Evolutionary conservation across 2,329 filamentous ascomycete genomes (phyloP).

Genomic region (Aspergillus transmontanensis): DNA sequence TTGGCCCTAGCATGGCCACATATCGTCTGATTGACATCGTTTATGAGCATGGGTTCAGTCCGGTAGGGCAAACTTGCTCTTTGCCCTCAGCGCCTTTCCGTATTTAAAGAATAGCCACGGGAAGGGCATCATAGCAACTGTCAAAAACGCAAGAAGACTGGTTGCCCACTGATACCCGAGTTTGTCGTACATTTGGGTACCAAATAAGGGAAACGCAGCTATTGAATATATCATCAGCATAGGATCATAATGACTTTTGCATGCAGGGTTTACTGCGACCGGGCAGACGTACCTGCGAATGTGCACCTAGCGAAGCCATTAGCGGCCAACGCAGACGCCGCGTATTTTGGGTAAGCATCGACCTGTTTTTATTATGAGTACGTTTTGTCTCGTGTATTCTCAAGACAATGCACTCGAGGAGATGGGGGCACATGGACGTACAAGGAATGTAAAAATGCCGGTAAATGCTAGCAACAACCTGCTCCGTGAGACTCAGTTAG

Average conservation of each 20-base stretch:
- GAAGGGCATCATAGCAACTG: slow-evolving; percentile 10
- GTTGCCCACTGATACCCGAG: slow-evolving; percentile 74
- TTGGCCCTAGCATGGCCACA: too few relatives aligned
- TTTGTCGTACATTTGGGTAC: slow-evolving; percentile 71
- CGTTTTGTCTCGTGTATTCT: too few relatives aligned
- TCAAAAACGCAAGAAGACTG: slow-evolving; percentile 63
- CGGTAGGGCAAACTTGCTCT: not conserved
- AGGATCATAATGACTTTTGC: not conserved
- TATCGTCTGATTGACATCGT: too few relatives aligned
- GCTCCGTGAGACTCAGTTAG: not conserved
- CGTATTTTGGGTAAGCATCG: slow-evolving; percentile 26
- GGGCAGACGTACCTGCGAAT: slow-evolving; percentile 52
- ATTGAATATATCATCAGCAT: not conserved
- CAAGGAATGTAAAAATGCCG: not conserved
- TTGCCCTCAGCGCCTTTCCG: not conserved
- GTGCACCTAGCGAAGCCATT: slow-evolving; percentile 53
- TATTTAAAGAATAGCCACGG: not conserved
- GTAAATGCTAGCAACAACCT: not conserved
- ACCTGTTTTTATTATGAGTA: not conserved
- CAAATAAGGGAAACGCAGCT: slow-evolving; percentile 74
- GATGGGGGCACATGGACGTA: not conserved
- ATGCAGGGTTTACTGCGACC: not conserved
- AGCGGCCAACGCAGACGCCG: slow-evolving; percentile 46
- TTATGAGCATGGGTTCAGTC: too few relatives aligned
- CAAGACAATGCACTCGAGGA: too few relatives aligned